Evolutionary conservation across 2,329 filamentous ascomycete genomes (phyloP), one percentile per base, ranked within the genome.

Genomic region (Exophiala aquamarina): DNA sequence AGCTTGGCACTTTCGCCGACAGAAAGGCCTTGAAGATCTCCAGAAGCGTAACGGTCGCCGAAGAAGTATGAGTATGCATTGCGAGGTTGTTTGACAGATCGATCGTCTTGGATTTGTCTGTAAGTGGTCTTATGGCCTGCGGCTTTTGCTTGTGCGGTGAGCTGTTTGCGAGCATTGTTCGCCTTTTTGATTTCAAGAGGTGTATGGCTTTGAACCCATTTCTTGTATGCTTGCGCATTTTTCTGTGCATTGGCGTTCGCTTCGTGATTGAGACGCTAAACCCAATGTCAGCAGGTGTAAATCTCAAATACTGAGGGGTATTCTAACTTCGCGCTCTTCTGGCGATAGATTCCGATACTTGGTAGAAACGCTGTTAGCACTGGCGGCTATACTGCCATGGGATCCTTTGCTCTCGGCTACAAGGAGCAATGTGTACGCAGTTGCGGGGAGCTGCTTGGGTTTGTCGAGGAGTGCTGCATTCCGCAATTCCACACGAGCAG

Each of bases 131-230:
- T 52, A 41, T 47, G 47, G 17, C 41, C 44, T 28, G 51, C 41
- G 20, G 34, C 36, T 37, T 54, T 49, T 32, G 50, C 33, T 46
- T 53, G 35, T 59, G 59, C 55, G 7, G 31, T 33, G 26, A 59
- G 40, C 35, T 66, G 52, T 20, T 31, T 49, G 29, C 83, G 78
- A 9, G 83, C 83, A 9, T 55, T 59, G 62, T 87, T 87, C 47
- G 83, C 83, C 3, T 70, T 49, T 36, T 68, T 68, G 56, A 87
- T 84, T 59, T 83, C 63, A 4, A 77, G 67, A 8, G 79, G 74
- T 2, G 78, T 78, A 59, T 82, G 65, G 3, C 63, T 66, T 23
- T 74, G 62, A 15, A 86, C 63, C 79, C 79, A 87, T 49, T 70
- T 61, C 21, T 75, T 67, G 59, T 75, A 76, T 11, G 67, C 69